Base-by-base conservation (phyloP, 2,329 filamentous ascomycete genomes). In the Fusarium mundagurra region DNA sequence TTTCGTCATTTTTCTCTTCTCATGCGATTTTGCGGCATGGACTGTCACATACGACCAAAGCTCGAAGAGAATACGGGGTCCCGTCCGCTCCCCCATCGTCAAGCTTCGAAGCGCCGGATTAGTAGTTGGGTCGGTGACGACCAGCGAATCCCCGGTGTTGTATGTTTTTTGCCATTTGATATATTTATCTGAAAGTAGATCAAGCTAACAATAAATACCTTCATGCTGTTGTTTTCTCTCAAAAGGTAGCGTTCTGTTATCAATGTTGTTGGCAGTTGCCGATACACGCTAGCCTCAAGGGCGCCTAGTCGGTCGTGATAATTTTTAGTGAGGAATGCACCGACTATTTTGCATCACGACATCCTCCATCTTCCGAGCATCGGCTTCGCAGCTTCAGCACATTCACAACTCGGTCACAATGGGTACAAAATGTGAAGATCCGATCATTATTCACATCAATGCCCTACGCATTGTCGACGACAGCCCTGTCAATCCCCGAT, bases 91-190 rank as follows among this genome's bases (percentile, higher is more conserved):
- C 41, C 41, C 55, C 55, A 48, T 9, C 36, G 55, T 59, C 55
- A 59, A 59, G 55, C 55, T 59, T 59, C 41, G 55, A 59, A 59
- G 55, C 55, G 55, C 55, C 31, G 41, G 31, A 59, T 47, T 59
- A 59, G 55, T 59, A 59, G 55, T 59, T 59, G 55, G 54, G 54
- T 45, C 54, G 54, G 54, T 58, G 55, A 59, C 55, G 55, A 59
- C 55, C 55, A 59, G 55, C 55, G 55, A 59, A 47, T 59, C 24
- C 55, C 55, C 24, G 43, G 55, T 59, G 55, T 59, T 59, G 55
- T 48, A 59, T 59, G 55, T 59, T 36, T n/a, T 39, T 55, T 55
- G 18, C 27, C 34, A 6, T 17, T 27, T 17, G 3, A 14, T 3
- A 14, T 6, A 4, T 24, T 16, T 17, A 17, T 48, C 2, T 22